Percentiles rank a stretch among this genome's conserved stretches.
These are phyloP conservation scores for Candida chilensis DNA, from an alignment of 805 yeast species.

Conservation along the genomic window DNA sequence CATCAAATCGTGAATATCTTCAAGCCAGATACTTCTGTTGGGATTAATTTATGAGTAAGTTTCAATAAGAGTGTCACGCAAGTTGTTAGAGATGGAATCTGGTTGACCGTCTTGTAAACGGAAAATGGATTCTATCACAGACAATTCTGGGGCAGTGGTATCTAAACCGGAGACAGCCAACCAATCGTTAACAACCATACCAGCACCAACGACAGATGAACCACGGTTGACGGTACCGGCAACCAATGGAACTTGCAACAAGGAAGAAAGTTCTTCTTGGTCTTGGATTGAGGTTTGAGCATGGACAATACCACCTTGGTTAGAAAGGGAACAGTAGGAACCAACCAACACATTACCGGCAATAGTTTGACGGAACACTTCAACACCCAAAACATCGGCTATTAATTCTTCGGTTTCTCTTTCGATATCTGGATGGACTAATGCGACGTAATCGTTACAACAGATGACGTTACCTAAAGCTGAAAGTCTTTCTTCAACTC, in stretches of 20 bases:
- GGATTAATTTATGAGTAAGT: constrained; percentile 65
- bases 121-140: constrained; percentile 94
- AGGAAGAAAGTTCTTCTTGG: constrained; percentile 93
- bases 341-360: constrained; percentile 98
- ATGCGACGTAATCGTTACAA: constrained; percentile 97
- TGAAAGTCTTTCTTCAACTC: constrained; percentile 95
- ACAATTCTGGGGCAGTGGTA: constrained; percentile 97
- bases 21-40: too few relatives aligned
- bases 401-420: constrained; percentile 98
- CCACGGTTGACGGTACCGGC: constrained; percentile 99
- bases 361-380: constrained; percentile 97
- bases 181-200: constrained; percentile 98
- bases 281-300: constrained; percentile 97
- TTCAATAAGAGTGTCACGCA: constrained; percentile 88
- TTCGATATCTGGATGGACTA: constrained; percentile 98
- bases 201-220: constrained; percentile 96
- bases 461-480: constrained; percentile 98
- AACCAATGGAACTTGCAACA: constrained; percentile 93
- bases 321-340: constrained; percentile 87
- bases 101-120: constrained; percentile 88
- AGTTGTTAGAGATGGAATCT: constrained; percentile 72
- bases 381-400: constrained; percentile 97
- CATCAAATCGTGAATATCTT: too few relatives aligned
- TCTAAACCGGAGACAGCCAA: constrained; percentile 93
- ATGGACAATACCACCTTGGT: constrained; percentile 97